Evolutionary conservation across 345 rosid genomes (phyloP), one percentile per base, ranked within the genome.

Genomic region (Balakata baccata): DNA sequence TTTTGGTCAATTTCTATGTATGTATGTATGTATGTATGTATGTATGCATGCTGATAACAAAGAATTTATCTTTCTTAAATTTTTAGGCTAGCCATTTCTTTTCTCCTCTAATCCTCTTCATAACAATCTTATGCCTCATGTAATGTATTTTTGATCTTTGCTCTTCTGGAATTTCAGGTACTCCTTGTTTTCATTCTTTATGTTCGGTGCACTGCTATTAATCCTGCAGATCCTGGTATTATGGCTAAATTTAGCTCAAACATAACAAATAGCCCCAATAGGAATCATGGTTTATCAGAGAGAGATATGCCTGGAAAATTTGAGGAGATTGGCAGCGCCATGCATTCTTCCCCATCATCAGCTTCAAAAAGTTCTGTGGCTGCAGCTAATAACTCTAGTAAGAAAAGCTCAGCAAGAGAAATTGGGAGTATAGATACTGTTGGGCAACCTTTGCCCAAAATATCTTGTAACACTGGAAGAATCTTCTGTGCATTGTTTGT

Each of bases 151-250:
- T 53, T 29, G 20, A 10, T 38, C 47, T 41, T 75, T 80, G 43
- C 50, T 75, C 25, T 12, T 3, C 18, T 70, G 80, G 75, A 18
- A 53, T 72, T 87, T 80, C 92, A 95, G 98, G 99, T 87, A 43
- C 87, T 95, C 65, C 84, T 89, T 61, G 99, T 92, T 67, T 95
- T 95, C 64, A 80, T 95, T 79, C 91, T 95, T 12, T 95, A 95
- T 87, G 97, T 91, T 75, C 94, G 98, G 18, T 91, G 96, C 83
- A 95, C 99, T 75, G 99, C 98, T 51, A 92, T 95, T 64, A 95
- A 95, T 82, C 99, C 98, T 51, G 99, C 98, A n/a, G 99, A 95
- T 89, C 99, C 99, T 63, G 96, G 98, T 29, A 95, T 95, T 74
- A 92, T 92, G 97, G 85, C 88, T 3, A 92, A 87, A 58, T 95